Evolutionary conservation across 306 rosid genomes (phyloP), one percentile per base, ranked within the genome.

Genomic region (Fagus sylvatica): DNA sequence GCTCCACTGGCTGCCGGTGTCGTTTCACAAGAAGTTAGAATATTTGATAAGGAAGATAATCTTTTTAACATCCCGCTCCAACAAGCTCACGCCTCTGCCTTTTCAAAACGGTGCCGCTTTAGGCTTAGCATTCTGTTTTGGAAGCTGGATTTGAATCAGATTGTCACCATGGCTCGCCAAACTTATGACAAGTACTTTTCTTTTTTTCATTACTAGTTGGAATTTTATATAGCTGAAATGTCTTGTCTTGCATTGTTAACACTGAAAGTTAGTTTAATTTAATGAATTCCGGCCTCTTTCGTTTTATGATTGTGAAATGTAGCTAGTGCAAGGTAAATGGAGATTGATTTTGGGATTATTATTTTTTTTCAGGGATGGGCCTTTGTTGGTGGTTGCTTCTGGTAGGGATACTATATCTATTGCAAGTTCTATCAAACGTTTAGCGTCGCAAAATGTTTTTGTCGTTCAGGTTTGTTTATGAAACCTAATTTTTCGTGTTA

Each of bases 1-100:
- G 95, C 95, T 94, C 66, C 97, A 86, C 75, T 92, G 98, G 98
- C 93, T 94, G 81, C 97, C 98, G 0, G 95, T 94, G 67, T 89
- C 93, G 40, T 59, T 90, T 60, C 97, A 94, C 83, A 92, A 89
- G 76, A 89, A 76, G 54, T 62, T 94, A 59, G 51, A 88, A 80
- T 87, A 79, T 80, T 36, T 94, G 81, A 69, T 89, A 48, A 81
- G 86, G 79, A 84, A 55, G 73, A 56, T 94, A 40, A 11, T 88
- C 71, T 39, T 83, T 65, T 62, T 82, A 61, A 86, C 76, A 74
- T 86, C 89, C 62, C 86, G 79, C 54, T 74, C 83, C 51, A 82
- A 74, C 64, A 89, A 82, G 86, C 64, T 67, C 65, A 32, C n/a
- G 42, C 84, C 90, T 69, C 61, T 69, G 56, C 85, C 86, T 78